phyloP scores from a whole-genome alignment of 2,329 filamentous ascomycete genomes.

The Didymella pinodella region DNA sequence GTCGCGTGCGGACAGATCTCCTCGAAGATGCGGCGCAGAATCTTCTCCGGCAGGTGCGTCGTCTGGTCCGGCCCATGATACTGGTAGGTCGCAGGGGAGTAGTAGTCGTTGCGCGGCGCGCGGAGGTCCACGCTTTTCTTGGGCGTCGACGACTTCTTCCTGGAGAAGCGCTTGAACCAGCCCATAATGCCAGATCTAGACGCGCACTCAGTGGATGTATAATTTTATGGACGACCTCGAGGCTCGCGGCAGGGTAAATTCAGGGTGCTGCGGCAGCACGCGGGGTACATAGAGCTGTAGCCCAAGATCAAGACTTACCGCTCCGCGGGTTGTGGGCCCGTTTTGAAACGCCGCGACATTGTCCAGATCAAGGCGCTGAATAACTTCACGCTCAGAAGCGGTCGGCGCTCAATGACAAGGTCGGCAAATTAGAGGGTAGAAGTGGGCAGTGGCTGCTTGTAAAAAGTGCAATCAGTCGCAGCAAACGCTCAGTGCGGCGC shows the following conservation, averaged over 20 bases:
- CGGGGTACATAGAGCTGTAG: conserved; percentile 23
- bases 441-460: conserved; percentile 4
- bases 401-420: background rate
- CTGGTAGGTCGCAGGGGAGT: conserved; percentile 35
- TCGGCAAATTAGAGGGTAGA: conserved; percentile 11
- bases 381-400: background rate
- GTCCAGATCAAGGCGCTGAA: conserved; percentile 18
- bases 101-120: conserved; percentile 41
- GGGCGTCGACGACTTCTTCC: conserved; percentile 46
- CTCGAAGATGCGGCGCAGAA: conserved; percentile 79
- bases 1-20: conserved; percentile 82
- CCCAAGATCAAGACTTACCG: conserved; percentile 4
- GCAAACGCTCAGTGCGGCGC: conserved; percentile 15
- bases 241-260: conserved; percentile 24
- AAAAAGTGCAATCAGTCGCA: conserved; percentile 5
- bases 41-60: conserved; percentile 66
- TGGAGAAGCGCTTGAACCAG: conserved; percentile 59
- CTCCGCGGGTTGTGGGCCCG: conserved; percentile 21
- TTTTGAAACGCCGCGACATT: conserved; percentile 23
- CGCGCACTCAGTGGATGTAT: conserved; percentile 28
- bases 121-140: conserved; percentile 46
- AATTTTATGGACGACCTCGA: conserved; percentile 12
- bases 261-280: conserved; percentile 25
- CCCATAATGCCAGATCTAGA: conserved; percentile 54
- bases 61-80: conserved; percentile 55